Base-by-base conservation (phyloP, 2,329 filamentous ascomycete species). In the Neurospora sp. region DNA sequence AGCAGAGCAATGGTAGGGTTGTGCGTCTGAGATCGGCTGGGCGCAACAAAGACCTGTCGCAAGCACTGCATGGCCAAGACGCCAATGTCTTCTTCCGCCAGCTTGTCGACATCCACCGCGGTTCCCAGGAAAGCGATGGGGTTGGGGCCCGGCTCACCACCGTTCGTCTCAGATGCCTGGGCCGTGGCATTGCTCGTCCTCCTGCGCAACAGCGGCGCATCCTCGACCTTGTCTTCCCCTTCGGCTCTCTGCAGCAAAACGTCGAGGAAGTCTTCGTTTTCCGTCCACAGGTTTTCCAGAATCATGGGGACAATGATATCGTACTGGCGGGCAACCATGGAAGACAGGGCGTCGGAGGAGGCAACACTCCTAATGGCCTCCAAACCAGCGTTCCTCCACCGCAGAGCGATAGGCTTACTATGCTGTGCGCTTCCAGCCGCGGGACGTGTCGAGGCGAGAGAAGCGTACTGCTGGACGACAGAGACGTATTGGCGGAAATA, bases 31-130 rank as follows among this genome's bases (percentile, higher is more conserved):
- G 89, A 86, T 69, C 92, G 86, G 76, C 93, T 97, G 72, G 93
- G 93, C 8, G 89, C 88, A 38, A 91, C 85, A 76, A 97, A 97
- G 66, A 97, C 92, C 75, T 91, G 89, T 80, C 95, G 92, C 69
- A 99, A 82, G 77, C 93, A 96, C 75, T 93, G 90, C 75, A 97
- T 84, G 4, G 96, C 95, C 72, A 96, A 83, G 8, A 96, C 84
- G 37, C 92, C 92, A 17, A 93, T 93, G 77, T 96, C 92, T 81
- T 97, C 90, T 80, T 98, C 94, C 1, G 93, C 94, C 71, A 96
- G 83, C 78, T 91, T 92, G 80, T 98, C 96, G 36, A 93, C 93
- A 77, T 97, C 95, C 33, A 90, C 90, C 0, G 92, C 91, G 0
- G 92, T 93, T 69, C 91, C 92, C 1, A 91, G 88, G n/a, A 93